A percentile compares a stretch with the other conserved stretches of the same genome.
Conservation (phyloP, 2,329 filamentous ascomycete species). For the Alternaria longipes region DNA sequence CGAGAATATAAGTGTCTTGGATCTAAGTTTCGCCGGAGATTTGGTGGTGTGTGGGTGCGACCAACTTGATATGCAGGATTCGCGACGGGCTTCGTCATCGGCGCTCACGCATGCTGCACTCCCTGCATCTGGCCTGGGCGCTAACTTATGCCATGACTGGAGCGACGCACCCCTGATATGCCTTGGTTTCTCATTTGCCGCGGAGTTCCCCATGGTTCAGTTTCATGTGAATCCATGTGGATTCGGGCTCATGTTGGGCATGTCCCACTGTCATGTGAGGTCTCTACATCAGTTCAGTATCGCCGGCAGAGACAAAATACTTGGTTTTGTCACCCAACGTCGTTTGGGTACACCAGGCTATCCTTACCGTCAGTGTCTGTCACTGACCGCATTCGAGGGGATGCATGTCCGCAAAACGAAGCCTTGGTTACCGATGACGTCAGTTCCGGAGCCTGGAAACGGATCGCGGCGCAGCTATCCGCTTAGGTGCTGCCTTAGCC, state of each 20-base stretch:
- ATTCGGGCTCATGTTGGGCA: constrained; percentile 32
- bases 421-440: constrained; percentile 31
- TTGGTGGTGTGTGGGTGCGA: constrained; percentile 30
- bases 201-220: constrained; percentile 7
- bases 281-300: constrained; percentile 1
- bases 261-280: background rate
- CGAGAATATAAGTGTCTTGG: constrained; percentile 25
- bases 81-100: constrained; percentile 41
- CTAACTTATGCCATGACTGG: constrained; percentile 24
- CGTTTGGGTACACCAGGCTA: constrained; percentile 20
- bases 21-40: constrained; percentile 11
- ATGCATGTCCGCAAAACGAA: constrained; percentile 18
- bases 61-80: constrained; percentile 34
- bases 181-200: constrained; percentile 22
- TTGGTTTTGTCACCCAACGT: constrained; percentile 12
- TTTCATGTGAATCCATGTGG: constrained; percentile 7
- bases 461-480: constrained; percentile 11
- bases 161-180: constrained; percentile 12
- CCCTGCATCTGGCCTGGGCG: constrained; percentile 22
- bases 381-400: constrained; percentile 24
- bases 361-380: constrained; percentile 27
- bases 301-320: background rate
- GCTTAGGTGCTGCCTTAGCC: constrained; percentile 21
- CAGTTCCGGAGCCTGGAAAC: constrained; percentile 15
- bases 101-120: constrained; percentile 20